These are phyloP conservation scores for Venturiaceae sp. DNA, from an alignment of 2,329 filamentous ascomycete genomes.

Conservation along the genomic window DNA sequence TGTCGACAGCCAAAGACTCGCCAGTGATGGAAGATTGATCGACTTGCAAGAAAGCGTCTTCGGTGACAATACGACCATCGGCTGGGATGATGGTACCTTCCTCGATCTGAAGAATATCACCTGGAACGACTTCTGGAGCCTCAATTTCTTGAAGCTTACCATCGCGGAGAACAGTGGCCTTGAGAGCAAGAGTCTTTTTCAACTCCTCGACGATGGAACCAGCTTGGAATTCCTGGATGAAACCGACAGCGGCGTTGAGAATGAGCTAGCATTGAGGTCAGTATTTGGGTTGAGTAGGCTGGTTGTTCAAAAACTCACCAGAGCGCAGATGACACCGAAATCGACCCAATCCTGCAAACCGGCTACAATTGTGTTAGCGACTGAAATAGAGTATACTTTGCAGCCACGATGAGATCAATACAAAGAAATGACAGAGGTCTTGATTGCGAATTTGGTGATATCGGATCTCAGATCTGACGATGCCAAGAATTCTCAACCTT, in stretches of 20 bases:
- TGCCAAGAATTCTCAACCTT: background rate
- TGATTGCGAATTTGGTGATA: background rate
- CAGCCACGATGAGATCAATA: too few species aligned
- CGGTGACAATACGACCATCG: slow-evolving; percentile 76
- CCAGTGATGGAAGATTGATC: slow-evolving; percentile 90
- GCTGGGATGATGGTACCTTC: slow-evolving; percentile 88
- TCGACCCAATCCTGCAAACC: slow-evolving; percentile 86
- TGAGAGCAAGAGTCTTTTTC: slow-evolving; percentile 82
- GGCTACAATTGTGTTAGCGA: slow-evolving; percentile 53
- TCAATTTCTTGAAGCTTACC: slow-evolving; percentile 69
- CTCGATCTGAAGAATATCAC: slow-evolving; percentile 82
- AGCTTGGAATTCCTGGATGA: slow-evolving; percentile 82
- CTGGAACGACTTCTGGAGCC: slow-evolving; percentile 75
- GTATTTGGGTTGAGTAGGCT: background rate
- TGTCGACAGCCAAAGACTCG: slow-evolving; percentile 85
- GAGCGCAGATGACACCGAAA: slow-evolving; percentile 79
- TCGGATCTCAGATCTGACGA: background rate
- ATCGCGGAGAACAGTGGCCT: slow-evolving; percentile 79
- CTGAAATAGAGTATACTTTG: too few species aligned
- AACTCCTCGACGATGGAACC: slow-evolving; percentile 84
- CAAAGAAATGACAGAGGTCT: too few species aligned
- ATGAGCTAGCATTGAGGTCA: slow-evolving; percentile 57
- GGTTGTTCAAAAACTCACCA: background rate
- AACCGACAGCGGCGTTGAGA: slow-evolving; percentile 78
- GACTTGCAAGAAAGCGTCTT: slow-evolving; percentile 77